Evolutionary conservation across 2,329 filamentous ascomycete genomes (phyloP).

Genomic region (Trichoderma sp.): DNA sequence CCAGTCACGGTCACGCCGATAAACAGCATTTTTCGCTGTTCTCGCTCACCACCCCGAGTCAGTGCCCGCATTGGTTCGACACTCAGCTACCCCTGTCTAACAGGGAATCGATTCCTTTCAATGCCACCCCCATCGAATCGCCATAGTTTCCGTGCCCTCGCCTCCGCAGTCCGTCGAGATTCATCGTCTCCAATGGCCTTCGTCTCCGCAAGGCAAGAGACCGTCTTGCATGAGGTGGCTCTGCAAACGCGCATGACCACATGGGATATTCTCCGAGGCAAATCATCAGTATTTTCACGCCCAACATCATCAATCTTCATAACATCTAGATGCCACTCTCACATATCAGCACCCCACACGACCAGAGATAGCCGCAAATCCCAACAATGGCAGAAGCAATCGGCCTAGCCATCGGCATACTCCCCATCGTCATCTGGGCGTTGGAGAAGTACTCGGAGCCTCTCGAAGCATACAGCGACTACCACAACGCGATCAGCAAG

Average conservation of each 20-base stretch:
- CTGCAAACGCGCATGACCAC: neutral
- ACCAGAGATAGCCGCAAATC: neutral
- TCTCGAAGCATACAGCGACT: constrained; percentile 6
- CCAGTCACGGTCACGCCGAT: neutral
- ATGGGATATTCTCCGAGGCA: neutral
- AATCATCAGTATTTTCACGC: neutral
- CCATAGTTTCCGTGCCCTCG: neutral
- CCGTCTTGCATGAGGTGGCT: neutral
- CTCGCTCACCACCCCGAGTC: neutral
- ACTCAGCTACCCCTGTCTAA: neutral
- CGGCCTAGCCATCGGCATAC: constrained; percentile 7
- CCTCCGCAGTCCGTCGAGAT: neutral
- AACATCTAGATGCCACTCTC: neutral
- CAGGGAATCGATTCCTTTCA: constrained; percentile 7
- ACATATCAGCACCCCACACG: neutral
- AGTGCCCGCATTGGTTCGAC: neutral
- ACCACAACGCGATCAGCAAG: constrained; percentile 9
- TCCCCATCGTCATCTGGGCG: constrained; percentile 16
- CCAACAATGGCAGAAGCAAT: constrained; percentile 4
- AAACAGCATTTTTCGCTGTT: neutral
- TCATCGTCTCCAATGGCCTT: neutral
- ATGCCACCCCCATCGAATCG: neutral
- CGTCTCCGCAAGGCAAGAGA: neutral
- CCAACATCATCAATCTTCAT: neutral
- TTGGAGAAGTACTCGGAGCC: constrained; percentile 16